Conservation (phyloP, 2,329 filamentous ascomycete genomes). For the Aaosphaeria pasadenensis region DNA sequence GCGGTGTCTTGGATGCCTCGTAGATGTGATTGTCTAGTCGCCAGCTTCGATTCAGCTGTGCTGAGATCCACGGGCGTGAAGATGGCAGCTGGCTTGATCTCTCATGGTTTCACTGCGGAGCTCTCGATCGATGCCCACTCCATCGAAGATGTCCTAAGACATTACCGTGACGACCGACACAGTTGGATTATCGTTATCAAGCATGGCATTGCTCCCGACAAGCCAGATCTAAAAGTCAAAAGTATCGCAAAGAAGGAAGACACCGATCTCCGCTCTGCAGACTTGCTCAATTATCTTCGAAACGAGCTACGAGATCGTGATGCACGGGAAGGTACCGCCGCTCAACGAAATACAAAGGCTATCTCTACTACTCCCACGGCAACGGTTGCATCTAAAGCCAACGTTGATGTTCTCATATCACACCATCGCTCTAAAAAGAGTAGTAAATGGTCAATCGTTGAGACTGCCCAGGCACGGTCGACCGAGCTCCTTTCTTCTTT, state of each 20-base stretch:
- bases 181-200: slow-evolving; percentile 90
- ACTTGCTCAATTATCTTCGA: slow-evolving; percentile 77
- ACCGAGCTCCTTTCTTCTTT: slow-evolving; percentile 67
- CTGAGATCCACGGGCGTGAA: slow-evolving; percentile 74
- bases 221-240: slow-evolving; percentile 69
- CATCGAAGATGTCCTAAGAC: slow-evolving; percentile 73
- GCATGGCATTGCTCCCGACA: slow-evolving; percentile 58
- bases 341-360: slow-evolving; percentile 21
- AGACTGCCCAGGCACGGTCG: slow-evolving; percentile 61
- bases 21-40: slow-evolving; percentile 83
- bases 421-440: slow-evolving; percentile 87
- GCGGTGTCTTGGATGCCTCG: slow-evolving; percentile 36
- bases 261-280: slow-evolving; percentile 68
- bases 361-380: slow-evolving; percentile 14
- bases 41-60: slow-evolving; percentile 76
- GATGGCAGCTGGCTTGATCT: slow-evolving; percentile 76
- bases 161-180: slow-evolving; percentile 74
- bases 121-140: slow-evolving; percentile 76
- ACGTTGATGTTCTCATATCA: slow-evolving; percentile 80
- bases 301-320: slow-evolving; percentile 79
- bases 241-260: slow-evolving; percentile 73
- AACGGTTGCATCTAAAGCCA: slow-evolving; percentile 38
- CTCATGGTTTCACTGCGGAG: slow-evolving; percentile 82
- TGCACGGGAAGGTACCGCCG: slow-evolving; percentile 53
- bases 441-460: slow-evolving; percentile 81